Conservation (phyloP, 2,329 filamentous ascomycete species). For the Colletotrichum costaricense region DNA sequence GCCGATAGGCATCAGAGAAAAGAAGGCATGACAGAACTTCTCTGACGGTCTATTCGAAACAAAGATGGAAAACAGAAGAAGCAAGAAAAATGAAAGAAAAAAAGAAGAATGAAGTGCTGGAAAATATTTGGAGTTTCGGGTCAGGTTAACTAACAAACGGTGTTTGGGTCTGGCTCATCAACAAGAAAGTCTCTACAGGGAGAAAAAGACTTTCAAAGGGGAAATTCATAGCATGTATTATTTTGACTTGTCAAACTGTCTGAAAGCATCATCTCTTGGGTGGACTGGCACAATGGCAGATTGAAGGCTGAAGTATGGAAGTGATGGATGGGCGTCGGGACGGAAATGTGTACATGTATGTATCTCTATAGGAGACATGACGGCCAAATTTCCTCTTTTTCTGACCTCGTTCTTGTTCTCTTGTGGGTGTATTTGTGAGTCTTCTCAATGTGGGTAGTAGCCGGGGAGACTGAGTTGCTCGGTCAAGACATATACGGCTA, state of each 20-base stretch:
- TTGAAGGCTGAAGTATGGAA: not conserved
- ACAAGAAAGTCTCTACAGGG: not conserved
- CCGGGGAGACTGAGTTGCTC: not conserved
- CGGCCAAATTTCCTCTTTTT: not conserved
- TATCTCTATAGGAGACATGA: not conserved
- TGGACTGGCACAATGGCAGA: not conserved
- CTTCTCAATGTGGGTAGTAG: not conserved
- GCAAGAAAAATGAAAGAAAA: not conserved
- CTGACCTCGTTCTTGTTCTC: not conserved
- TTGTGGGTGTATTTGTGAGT: not conserved
- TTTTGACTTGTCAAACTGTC: not conserved
- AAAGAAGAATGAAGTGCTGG: not conserved
- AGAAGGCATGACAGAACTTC: not conserved
- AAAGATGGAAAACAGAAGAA: not conserved
- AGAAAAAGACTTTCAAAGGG: not conserved
- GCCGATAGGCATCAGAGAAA: constrained; percentile 40
- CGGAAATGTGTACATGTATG: constrained; percentile 17
- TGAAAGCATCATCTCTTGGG: not conserved
- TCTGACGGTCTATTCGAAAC: too few species aligned
- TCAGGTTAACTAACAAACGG: not conserved
- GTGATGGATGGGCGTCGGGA: not conserved
- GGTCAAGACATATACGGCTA: not conserved
- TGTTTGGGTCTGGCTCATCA: constrained; percentile 18
- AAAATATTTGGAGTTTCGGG: constrained; percentile 21
- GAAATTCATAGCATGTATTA: constrained; percentile 16